These are phyloP conservation scores for Leccinum subtestaceum DNA, from an alignment of 768 basidiomycete genomes.

Conservation along the genomic window DNA sequence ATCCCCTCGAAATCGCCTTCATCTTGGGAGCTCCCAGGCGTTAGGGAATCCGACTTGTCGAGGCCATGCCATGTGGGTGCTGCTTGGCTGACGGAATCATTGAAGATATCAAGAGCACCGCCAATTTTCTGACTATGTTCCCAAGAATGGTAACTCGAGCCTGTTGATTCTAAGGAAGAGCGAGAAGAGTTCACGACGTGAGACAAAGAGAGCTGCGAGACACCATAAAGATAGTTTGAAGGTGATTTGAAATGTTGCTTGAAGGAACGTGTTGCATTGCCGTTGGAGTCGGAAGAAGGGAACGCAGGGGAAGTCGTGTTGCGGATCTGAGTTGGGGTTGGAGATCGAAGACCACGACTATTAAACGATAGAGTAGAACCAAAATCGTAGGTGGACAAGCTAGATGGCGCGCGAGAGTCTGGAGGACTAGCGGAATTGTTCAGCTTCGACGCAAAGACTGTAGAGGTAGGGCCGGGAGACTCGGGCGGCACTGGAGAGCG, in stretches of 20 bases:
- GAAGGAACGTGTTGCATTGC: slow-evolving; percentile 49
- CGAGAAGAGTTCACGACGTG: slow-evolving; percentile 72
- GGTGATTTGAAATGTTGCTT: slow-evolving; percentile 46
- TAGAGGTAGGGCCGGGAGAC: slow-evolving; percentile 47
- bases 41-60: slow-evolving; percentile 47
- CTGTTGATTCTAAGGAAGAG: slow-evolving; percentile 74
- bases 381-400: slow-evolving; percentile 48
- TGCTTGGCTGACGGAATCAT: slow-evolving; percentile 42
- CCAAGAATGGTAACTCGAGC: slow-evolving; percentile 85
- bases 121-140: slow-evolving; percentile 59
- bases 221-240: slow-evolving; percentile 50
- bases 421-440: slow-evolving; percentile 32
- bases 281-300: slow-evolving; percentile 33
- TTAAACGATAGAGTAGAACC: slow-evolving; percentile 43
- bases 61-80: slow-evolving; percentile 68
- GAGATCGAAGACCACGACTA: slow-evolving; percentile 49
- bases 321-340: slow-evolving; percentile 67
- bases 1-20: slow-evolving; percentile 64
- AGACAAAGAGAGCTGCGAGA: slow-evolving; percentile 63
- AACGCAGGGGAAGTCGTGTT: slow-evolving; percentile 50
- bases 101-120: slow-evolving; percentile 51
- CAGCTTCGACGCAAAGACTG: slow-evolving; percentile 19
- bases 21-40: slow-evolving; percentile 50
- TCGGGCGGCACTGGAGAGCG: slow-evolving; percentile 60
- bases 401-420: slow-evolving; percentile 44